Conservation (phyloP, 805 yeast genomes). For the Trichomonascus vanleenenianus region DNA sequence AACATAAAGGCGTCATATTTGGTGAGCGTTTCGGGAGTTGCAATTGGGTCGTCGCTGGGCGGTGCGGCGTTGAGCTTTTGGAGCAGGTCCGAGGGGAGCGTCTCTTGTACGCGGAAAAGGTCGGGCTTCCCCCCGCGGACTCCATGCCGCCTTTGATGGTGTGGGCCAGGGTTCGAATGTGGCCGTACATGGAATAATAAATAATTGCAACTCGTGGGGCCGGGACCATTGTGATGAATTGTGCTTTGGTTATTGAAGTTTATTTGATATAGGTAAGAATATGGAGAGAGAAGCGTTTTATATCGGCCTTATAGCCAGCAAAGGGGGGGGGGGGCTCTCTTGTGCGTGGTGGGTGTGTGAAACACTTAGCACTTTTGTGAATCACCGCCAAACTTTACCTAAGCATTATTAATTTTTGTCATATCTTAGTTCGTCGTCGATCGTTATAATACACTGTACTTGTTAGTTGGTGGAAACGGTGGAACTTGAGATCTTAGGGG, state of each 20-base stretch:
- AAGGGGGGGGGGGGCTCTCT: no score
- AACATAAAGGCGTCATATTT: conserved; percentile 67
- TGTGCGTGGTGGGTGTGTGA: no score
- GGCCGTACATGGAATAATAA: conserved; percentile 78
- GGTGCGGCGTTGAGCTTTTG: conserved; percentile 56
- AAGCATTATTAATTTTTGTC: neutral
- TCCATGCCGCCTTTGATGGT: conserved; percentile 62
- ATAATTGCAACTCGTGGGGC: conserved; percentile 60
- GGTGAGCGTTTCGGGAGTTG: conserved; percentile 46
- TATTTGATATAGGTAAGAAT: no score
- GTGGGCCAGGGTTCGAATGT: conserved; percentile 61
- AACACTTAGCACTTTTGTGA: no score
- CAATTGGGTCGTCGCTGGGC: conserved; percentile 41
- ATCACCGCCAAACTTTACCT: no score
- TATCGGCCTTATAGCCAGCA: no score
- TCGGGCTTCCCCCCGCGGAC: conserved; percentile 64
- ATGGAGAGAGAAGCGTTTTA: no score
- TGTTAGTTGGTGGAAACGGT: no score
- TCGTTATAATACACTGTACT: no score
- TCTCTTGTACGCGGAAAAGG: conserved; percentile 75
- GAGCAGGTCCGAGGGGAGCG: conserved; percentile 57
- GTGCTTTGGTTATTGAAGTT: no score
- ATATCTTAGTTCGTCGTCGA: no score
- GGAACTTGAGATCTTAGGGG: no score
- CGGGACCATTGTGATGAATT: neutral